Evolutionary conservation across 129 eudicot species (phyloP).

Genomic region (Tanacetum coccineum): DNA sequence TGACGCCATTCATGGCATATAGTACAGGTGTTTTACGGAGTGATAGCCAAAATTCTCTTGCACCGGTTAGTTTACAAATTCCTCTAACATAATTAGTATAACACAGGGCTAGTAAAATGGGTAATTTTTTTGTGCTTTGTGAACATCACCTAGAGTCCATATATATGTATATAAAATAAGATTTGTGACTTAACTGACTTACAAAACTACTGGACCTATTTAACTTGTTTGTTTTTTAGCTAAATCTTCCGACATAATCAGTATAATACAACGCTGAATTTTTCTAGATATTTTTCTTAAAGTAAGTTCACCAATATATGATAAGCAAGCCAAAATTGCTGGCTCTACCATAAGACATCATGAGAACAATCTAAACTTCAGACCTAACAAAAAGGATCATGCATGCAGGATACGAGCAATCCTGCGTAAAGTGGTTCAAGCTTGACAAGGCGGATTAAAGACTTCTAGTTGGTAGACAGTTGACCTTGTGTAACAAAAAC

Average conservation of each 20-base stretch:
- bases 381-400: constrained; percentile 13
- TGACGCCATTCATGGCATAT: constrained; percentile 13
- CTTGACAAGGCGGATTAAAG: not conserved
- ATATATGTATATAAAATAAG: no score
- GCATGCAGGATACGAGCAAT: constrained; percentile 22
- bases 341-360: not conserved
- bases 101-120: not conserved
- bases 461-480: constrained; percentile 19
- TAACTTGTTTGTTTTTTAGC: not conserved
- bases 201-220: not conserved
- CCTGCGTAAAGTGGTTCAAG: constrained; percentile 2
- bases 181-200: no score
- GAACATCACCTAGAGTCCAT: not conserved
- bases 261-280: no score
- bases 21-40: not conserved
- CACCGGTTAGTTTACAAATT: constrained; percentile 4
- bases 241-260: not conserved
- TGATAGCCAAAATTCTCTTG: not conserved
- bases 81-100: not conserved
- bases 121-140: not conserved
- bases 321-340: not conserved
- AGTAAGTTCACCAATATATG: not conserved
- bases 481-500: constrained; percentile 10
- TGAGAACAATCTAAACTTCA: not conserved
- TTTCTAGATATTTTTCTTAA: not conserved